Base-by-base conservation (phyloP, 2,329 filamentous ascomycete species). In the Pseudogymnoascus sp. region DNA sequence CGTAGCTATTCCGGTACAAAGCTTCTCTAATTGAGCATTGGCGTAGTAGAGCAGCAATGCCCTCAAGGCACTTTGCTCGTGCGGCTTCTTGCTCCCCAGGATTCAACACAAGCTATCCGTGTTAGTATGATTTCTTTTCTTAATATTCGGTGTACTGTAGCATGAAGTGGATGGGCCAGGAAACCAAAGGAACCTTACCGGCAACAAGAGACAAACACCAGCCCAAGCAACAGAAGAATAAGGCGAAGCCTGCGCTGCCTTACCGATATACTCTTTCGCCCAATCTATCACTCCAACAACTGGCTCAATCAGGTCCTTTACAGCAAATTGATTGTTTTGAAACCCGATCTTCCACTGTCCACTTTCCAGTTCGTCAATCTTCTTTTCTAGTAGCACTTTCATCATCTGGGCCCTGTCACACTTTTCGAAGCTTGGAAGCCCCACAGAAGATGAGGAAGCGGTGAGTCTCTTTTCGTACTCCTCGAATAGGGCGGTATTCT, bases 221-320 rank as follows among this genome's bases (percentile, higher is more conserved):
- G 59, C 46, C 66, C 67, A 68, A 7, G 66, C 67, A 28, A 67
- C 60, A 4, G 67, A 65, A 7, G 65, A 61, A 38, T 64, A 66
- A 11, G 65, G 63, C 38, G 65, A 66, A 3, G 62, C 40, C 31
- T 40, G 63, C 7, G 64, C 5, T 7, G 66, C 64, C 28, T 38
- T 31, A 3, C n/a, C 14, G 37, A 69, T 63, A 59, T 67, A 69
- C 7, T 63, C 25, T 28, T 69, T 62, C 12, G 64, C 66, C 63
- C 43, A 63, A 5, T 61, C 37, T 42, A 69, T 62, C 9, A 66
- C 61, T 8, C 62, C 62, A 34, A 68, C 40, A 12, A 68, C 64
- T 2, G 66, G 64, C 38, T 63, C 9, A 6, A 62, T 63, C 34
- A 68, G n/a, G 37, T 67, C 64, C 43, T 61, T 64, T 8, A 67